These are phyloP conservation scores for Eimeria necatrix DNA, from an alignment of 169 alveolate species.

Conservation along the genomic window DNA sequence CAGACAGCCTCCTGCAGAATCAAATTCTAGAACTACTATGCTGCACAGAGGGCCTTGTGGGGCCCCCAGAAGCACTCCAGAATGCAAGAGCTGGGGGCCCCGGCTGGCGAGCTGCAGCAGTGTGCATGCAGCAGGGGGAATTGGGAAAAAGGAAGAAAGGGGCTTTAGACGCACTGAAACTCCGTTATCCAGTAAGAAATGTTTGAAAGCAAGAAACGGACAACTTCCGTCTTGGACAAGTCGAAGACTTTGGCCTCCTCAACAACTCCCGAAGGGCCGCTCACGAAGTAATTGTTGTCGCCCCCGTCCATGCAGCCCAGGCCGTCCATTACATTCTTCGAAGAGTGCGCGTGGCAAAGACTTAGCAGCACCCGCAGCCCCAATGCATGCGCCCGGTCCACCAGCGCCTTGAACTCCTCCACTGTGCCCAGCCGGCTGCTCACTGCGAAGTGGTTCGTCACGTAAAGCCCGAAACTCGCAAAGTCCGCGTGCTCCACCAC, in stretches of 20 bases:
- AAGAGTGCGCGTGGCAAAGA: slow-evolving; percentile 93
- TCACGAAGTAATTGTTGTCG: slow-evolving; percentile 92
- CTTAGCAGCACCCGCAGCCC: slow-evolving; percentile 92
- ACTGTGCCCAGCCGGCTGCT: slow-evolving; percentile 95
- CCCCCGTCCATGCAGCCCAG: slow-evolving; percentile 94
- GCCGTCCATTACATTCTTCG: slow-evolving; percentile 94
- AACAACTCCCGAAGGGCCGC: slow-evolving; percentile 93
- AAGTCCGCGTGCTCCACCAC: slow-evolving; percentile 95
- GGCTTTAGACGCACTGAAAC: slow-evolving; percentile 82
- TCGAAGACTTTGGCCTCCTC: slow-evolving; percentile 94
- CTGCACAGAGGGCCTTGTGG: no score
- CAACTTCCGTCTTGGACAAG: slow-evolving; percentile 92
- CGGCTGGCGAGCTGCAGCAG: neutral
- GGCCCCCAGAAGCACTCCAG: no score
- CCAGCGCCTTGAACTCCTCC: slow-evolving; percentile 93
- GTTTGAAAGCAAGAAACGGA: slow-evolving; percentile 94
- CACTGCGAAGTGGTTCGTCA: slow-evolving; percentile 93
- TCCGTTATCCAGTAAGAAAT: slow-evolving; percentile 91
- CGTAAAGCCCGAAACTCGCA: slow-evolving; percentile 95
- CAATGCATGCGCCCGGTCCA: slow-evolving; percentile 93
- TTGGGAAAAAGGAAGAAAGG: neutral
- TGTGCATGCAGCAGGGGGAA: neutral
- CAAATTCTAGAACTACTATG: no score
- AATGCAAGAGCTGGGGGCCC: no score
- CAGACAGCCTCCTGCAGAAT: no score